phyloP scores from a whole-genome alignment of 768 basidiomycete genomes.

The Hydnomerulius pinastri region DNA sequence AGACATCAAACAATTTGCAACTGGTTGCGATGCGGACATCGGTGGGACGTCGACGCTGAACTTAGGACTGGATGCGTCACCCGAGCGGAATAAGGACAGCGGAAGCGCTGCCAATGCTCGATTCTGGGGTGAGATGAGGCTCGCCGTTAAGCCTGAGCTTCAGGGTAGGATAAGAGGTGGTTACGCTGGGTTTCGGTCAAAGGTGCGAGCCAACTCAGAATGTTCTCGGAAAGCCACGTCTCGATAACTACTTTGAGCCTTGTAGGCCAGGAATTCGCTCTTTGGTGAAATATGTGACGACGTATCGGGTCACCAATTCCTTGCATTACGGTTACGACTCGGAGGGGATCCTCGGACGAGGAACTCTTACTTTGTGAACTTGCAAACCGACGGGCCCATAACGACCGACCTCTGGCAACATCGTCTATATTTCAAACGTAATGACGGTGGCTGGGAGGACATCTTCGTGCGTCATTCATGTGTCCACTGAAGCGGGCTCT shows the following conservation, averaged over 20 bases:
- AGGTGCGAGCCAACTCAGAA: slow-evolving; percentile 45
- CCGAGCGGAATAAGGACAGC: slow-evolving; percentile 45
- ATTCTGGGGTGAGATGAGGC: slow-evolving; percentile 81
- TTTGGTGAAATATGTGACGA: slow-evolving; percentile 89
- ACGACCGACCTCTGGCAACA: slow-evolving; percentile 95
- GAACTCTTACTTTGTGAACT: slow-evolving; percentile 89
- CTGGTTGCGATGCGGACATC: slow-evolving; percentile 87
- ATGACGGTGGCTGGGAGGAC: slow-evolving; percentile 76
- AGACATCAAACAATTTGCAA: slow-evolving; percentile 64
- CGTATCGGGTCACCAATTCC: slow-evolving; percentile 76
- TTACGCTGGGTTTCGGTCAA: slow-evolving; percentile 89
- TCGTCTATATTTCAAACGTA: slow-evolving; percentile 73
- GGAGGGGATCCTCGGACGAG: slow-evolving; percentile 75
- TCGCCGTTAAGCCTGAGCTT: slow-evolving; percentile 66
- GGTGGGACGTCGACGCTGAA: slow-evolving; percentile 82
- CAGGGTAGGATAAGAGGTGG: slow-evolving; percentile 76
- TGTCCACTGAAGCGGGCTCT: slow-evolving; percentile 5
- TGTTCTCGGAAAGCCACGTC: not conserved
- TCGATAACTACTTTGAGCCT: not conserved
- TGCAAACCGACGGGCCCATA: slow-evolving; percentile 84
- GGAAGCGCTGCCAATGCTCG: slow-evolving; percentile 56
- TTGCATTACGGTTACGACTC: slow-evolving; percentile 78
- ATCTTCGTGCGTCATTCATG: slow-evolving; percentile 58
- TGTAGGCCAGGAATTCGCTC: slow-evolving; percentile 73
- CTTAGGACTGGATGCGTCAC: slow-evolving; percentile 64